These are phyloP conservation scores for Ceratocystis eucalypticola DNA, from an alignment of 2,329 filamentous ascomycete species.

Conservation along the genomic window DNA sequence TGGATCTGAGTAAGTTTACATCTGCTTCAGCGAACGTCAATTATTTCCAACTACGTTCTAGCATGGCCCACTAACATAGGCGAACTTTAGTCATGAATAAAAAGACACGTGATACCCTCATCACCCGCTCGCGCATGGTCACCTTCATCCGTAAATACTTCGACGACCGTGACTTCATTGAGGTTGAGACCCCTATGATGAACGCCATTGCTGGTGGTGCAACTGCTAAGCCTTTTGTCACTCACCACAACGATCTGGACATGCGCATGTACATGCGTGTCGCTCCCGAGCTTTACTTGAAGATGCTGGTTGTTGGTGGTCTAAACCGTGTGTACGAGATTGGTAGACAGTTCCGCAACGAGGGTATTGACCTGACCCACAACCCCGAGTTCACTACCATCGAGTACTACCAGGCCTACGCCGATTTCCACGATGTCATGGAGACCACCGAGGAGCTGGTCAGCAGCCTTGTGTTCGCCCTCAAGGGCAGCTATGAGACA, in stretches of 20 bases:
- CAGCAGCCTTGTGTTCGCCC: slow-evolving; percentile 71
- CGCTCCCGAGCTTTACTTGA: slow-evolving; percentile 89
- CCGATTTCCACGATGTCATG: slow-evolving; percentile 85
- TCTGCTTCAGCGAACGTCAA: neutral
- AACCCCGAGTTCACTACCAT: slow-evolving; percentile 93
- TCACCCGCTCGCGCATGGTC: slow-evolving; percentile 67
- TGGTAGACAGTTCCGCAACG: slow-evolving; percentile 90
- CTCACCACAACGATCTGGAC: slow-evolving; percentile 89
- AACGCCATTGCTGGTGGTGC: slow-evolving; percentile 91
- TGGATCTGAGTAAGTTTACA: slow-evolving; percentile 52
- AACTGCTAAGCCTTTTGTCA: slow-evolving; percentile 83
- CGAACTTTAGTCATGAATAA: slow-evolving; percentile 65
- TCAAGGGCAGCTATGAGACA: slow-evolving; percentile 76
- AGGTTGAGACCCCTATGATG: slow-evolving; percentile 97
- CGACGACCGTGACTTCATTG: slow-evolving; percentile 73
- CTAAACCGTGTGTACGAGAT: slow-evolving; percentile 92
- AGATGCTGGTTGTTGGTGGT: slow-evolving; percentile 89
- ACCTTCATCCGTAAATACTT: slow-evolving; percentile 81
- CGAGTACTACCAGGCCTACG: slow-evolving; percentile 94
- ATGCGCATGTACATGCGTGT: slow-evolving; percentile 93
- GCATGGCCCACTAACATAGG: neutral
- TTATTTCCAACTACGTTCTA: neutral
- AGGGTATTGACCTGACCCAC: slow-evolving; percentile 61
- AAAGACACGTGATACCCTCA: slow-evolving; percentile 65
- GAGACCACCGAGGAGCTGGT: slow-evolving; percentile 86